Percentiles rank a stretch among this genome's conserved stretches.
These are phyloP conservation scores for Metarhizium anisopliae DNA, from an alignment of 2,329 filamentous ascomycete genomes.

Conservation along the genomic window DNA sequence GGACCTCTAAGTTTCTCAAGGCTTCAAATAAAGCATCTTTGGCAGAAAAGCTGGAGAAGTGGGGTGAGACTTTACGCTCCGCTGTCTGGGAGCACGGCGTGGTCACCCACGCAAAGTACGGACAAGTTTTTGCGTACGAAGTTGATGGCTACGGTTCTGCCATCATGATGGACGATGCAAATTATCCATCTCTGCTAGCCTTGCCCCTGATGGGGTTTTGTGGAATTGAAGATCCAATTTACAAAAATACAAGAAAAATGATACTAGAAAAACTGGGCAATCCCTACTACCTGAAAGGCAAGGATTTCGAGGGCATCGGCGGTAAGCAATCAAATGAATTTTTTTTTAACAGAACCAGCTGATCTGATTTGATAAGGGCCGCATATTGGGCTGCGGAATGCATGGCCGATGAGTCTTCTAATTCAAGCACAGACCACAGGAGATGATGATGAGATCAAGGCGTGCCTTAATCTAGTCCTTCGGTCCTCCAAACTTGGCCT, in stretches of 20 bases:
- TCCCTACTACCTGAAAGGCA: constrained; percentile 77
- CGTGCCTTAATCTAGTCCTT: constrained; percentile 66
- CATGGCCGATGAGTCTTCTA: constrained; percentile 94
- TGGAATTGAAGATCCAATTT: constrained; percentile 54
- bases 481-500: constrained; percentile 68
- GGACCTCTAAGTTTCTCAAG: constrained; percentile 61
- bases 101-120: constrained; percentile 64
- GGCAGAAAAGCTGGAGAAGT: constrained; percentile 46
- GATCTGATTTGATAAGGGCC: constrained; percentile 32
- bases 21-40: constrained; percentile 45
- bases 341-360: constrained; percentile 7
- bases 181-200: constrained; percentile 72
- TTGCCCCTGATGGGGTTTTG: constrained; percentile 74
- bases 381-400: constrained; percentile 75
- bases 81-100: constrained; percentile 83
- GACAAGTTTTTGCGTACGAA: constrained; percentile 77
- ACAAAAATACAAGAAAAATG: constrained; percentile 78
- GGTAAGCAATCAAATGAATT: constrained; percentile 39
- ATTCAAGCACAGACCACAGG: constrained; percentile 85
- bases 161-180: constrained; percentile 85
- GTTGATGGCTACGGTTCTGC: constrained; percentile 78
- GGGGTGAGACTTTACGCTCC: constrained; percentile 55
- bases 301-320: constrained; percentile 77
- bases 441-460: constrained; percentile 71
- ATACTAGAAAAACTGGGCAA: constrained; percentile 69